Evolutionary conservation across 345 rosid genomes (phyloP).

Genomic region (Gynandropsis gynandra): DNA sequence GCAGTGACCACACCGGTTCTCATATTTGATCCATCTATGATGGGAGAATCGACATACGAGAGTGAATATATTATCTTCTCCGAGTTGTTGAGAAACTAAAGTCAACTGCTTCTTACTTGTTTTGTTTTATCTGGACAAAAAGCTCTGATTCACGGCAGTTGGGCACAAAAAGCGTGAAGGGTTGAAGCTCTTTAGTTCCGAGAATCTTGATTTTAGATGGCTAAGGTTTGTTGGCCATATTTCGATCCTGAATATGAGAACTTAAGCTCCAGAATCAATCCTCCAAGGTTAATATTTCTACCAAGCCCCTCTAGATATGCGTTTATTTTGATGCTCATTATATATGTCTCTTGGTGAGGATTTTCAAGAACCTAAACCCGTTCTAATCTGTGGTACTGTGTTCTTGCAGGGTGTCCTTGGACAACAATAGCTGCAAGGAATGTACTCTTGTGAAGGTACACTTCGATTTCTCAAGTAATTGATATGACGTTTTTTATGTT

Average conservation of each 20-base stretch:
- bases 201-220: conserved; percentile 38
- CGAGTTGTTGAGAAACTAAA: conserved; percentile 19
- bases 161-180: conserved; percentile 9
- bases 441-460: conserved; percentile 76
- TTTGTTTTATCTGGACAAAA: conserved; percentile 2
- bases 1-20: too few relatives aligned
- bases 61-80: conserved; percentile 26
- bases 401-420: conserved; percentile 71
- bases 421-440: conserved; percentile 61
- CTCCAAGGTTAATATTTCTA: conserved; percentile 64
- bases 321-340: too few relatives aligned
- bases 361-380: conserved; percentile 4
- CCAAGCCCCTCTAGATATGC: too few relatives aligned
- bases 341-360: not conserved
- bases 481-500: not conserved
- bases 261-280: conserved; percentile 78
- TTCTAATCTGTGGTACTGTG: not conserved
- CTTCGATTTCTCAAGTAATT: not conserved
- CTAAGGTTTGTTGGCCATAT: conserved; percentile 77
- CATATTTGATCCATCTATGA: too few relatives aligned
- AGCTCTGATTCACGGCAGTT: conserved; percentile 14
- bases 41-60: conserved; percentile 10
- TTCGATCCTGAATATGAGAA: conserved; percentile 95
- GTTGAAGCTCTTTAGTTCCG: not conserved
- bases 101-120: not conserved